phyloP scores from a whole-genome alignment of 2,329 filamentous ascomycete genomes.

The Fusarium decemcellulare region DNA sequence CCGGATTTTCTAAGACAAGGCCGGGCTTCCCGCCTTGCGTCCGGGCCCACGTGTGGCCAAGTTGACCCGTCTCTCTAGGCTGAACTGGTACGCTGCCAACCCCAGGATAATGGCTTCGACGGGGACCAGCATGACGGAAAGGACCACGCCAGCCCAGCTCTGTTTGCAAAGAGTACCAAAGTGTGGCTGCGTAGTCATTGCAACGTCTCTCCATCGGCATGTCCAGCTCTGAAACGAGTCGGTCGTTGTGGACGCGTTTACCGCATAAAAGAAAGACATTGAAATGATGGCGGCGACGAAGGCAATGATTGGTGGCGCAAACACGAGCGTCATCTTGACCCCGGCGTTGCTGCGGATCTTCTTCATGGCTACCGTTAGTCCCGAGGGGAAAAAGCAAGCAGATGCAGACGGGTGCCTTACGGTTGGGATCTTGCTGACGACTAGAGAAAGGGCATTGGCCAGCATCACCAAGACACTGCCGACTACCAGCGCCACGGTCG shows the following conservation, averaged over 20 bases:
- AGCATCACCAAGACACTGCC: slow-evolving; percentile 65
- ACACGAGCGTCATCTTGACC: slow-evolving; percentile 36
- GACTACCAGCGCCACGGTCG: slow-evolving; percentile 68
- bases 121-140: slow-evolving; percentile 70
- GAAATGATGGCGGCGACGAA: slow-evolving; percentile 62
- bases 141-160: slow-evolving; percentile 67
- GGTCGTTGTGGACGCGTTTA: slow-evolving; percentile 65
- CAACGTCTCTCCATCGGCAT: slow-evolving; percentile 70
- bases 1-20: slow-evolving; percentile 37
- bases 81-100: slow-evolving; percentile 60
- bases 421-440: slow-evolving; percentile 62
- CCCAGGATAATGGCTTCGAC: slow-evolving; percentile 66
- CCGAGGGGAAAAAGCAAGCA: slow-evolving; percentile 17
- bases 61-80: slow-evolving; percentile 59
- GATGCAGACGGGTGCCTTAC: slow-evolving; percentile 58
- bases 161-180: slow-evolving; percentile 71
- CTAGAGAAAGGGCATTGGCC: slow-evolving; percentile 63
- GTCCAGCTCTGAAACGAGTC: slow-evolving; percentile 74
- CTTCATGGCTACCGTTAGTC: slow-evolving; percentile 31
- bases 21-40: slow-evolving; percentile 53
- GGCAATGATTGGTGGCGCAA: slow-evolving; percentile 48
- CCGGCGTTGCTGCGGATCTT: slow-evolving; percentile 40
- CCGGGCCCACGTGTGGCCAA: slow-evolving; percentile 42
- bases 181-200: slow-evolving; percentile 66
- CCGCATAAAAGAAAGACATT: slow-evolving; percentile 70